Evolutionary conservation across 73 alveolate genomes (phyloP), one percentile per base, ranked within the genome.

Genomic region (Uronychia setigera): DNA sequence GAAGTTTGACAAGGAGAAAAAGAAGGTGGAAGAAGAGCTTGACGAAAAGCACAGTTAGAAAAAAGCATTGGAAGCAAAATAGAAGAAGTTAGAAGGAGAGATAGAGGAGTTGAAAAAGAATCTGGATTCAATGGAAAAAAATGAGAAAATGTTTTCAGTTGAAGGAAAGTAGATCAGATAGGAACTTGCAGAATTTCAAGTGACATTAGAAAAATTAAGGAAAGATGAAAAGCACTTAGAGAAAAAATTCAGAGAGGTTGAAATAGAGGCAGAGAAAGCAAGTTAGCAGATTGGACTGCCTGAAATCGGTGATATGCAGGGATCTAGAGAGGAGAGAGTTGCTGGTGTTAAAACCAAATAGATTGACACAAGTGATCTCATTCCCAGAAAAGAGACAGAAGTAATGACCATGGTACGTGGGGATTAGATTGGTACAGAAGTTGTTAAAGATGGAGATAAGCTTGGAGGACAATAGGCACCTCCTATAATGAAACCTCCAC

Each of bases 361-460:
- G 67, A 5, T 46, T 11, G 67, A 46, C 67, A 46, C 67, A 5
- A 11, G n/a, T 5, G 67, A 46, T 46, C 67, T 46, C n/a, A 5
- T 46, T 46, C n/a, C n/a, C 67, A 46, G 19, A 46, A 46, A 46
- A 19, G 67, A 46, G 67, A 46, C 19, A 19, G 67, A 46, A 19
- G 67, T 46, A 5, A 46, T 46, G 67, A 46, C 67, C 5, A 19
- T 11, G 19, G 67, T 46, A 11, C 5, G 19, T 11, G 67, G 67
- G 19, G 67, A 0, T 84, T 82, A 26, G 79, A 79, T 32, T 78
- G 85, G 32, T 74, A 46, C 67, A 46, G 67, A 46, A 19, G 67
- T 46, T 46, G 67, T 19, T 46, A 46, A 11, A 19, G 67, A 5
- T 46, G 67, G n/a, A 11, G 67, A 5, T 46, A 19, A 5, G 5